Conservation (phyloP, 2,329 filamentous ascomycete species). For the Davidsoniella virescens region DNA sequence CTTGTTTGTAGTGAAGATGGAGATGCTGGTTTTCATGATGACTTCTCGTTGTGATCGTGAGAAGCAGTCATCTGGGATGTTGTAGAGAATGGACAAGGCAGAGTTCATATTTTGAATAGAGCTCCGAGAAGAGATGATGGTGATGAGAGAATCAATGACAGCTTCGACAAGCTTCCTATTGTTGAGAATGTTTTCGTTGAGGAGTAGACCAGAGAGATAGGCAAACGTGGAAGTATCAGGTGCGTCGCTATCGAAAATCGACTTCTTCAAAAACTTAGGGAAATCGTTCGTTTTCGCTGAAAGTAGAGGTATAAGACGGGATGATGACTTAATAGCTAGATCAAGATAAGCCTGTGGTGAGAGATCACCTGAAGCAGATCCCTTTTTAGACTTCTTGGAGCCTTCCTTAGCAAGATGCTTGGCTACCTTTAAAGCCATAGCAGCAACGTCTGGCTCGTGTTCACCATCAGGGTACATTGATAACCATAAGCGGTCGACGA, state of each 20-base stretch:
- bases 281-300: conserved; percentile 10
- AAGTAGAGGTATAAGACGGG: conserved; percentile 12
- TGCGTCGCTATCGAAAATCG: conserved; percentile 3
- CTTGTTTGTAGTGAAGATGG: conserved; percentile 4
- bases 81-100: conserved; percentile 8
- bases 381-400: conserved; percentile 13
- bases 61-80: conserved; percentile 14
- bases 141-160: conserved; percentile 11
- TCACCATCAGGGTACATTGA: conserved; percentile 23
- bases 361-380: background rate
- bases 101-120: background rate
- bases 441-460: conserved; percentile 18
- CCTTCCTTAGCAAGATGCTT: conserved; percentile 20
- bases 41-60: conserved; percentile 11
- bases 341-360: conserved; percentile 8
- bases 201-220: conserved; percentile 8
- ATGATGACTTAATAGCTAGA: conserved; percentile 8
- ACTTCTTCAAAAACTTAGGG: conserved; percentile 10
- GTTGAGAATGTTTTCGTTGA: conserved; percentile 14
- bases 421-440: conserved; percentile 21
- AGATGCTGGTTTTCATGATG: conserved; percentile 9
- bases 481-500: conserved; percentile 24
- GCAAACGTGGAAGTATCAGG: conserved; percentile 6
- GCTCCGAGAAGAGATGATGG: conserved; percentile 5
- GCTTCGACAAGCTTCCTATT: conserved; percentile 10